These are phyloP conservation scores for Daldinia loculata DNA, from an alignment of 495 filamentous ascomycete genomes.

Conservation along the genomic window DNA sequence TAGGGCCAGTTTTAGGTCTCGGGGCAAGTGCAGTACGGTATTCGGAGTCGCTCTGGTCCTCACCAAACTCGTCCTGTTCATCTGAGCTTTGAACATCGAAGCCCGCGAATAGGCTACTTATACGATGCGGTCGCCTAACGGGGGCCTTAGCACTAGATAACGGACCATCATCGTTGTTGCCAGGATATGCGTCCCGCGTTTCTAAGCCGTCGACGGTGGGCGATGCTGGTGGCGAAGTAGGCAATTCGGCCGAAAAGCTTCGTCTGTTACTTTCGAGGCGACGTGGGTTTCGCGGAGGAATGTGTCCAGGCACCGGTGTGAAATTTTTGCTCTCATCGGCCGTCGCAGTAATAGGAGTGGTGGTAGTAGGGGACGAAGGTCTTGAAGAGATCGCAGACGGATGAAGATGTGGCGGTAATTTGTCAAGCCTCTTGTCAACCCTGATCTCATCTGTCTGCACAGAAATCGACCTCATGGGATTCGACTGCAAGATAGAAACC, in stretches of 20 bases:
- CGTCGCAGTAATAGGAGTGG: slow-evolving; percentile 19
- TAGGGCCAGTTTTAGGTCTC: slow-evolving; percentile 50
- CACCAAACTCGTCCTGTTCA: slow-evolving; percentile 67
- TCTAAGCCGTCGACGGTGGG: slow-evolving; percentile 46
- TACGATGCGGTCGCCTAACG: slow-evolving; percentile 73
- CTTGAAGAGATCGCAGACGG: slow-evolving; percentile 73
- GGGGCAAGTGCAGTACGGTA: slow-evolving; percentile 71
- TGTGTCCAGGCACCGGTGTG: slow-evolving; percentile 59
- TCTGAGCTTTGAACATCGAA: slow-evolving; percentile 70
- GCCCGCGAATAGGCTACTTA: slow-evolving; percentile 86
- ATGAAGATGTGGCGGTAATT: slow-evolving; percentile 78
- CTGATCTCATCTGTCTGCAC: slow-evolving; percentile 92
- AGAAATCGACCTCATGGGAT: slow-evolving; percentile 68
- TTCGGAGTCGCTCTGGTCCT: slow-evolving; percentile 70
- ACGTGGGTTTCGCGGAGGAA: slow-evolving; percentile 62
- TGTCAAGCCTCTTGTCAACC: slow-evolving; percentile 75
- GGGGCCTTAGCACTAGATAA: slow-evolving; percentile 67
- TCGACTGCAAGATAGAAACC: slow-evolving; percentile 52
- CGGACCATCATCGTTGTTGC: slow-evolving; percentile 84
- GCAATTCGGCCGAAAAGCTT: slow-evolving; percentile 55
- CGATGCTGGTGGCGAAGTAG: slow-evolving; percentile 56
- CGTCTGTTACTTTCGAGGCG: slow-evolving; percentile 53
- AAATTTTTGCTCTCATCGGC: slow-evolving; percentile 53
- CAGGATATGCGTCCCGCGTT: slow-evolving; percentile 74
- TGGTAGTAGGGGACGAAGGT: slow-evolving; percentile 59